Conservation (phyloP, 106 monocot species). For the Platanthera guangdongensis region DNA sequence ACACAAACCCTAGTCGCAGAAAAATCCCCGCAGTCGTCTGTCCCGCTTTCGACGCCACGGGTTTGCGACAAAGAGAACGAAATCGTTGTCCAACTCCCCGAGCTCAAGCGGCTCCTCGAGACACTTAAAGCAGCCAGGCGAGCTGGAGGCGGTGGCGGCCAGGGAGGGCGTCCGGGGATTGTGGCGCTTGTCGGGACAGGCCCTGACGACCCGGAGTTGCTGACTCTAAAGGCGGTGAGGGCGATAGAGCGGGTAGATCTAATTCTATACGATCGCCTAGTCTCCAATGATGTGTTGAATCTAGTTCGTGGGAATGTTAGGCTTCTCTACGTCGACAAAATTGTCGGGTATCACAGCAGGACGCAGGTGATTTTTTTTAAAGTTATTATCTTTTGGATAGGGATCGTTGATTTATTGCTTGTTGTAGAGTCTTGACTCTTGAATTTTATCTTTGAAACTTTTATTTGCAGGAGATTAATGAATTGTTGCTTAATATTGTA, state of each 20-base stretch:
- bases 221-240: constrained; percentile 79
- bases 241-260: constrained; percentile 80
- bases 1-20: too few relatives aligned
- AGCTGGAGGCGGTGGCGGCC: constrained; percentile 4
- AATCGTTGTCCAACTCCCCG: constrained; percentile 51
- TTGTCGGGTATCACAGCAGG: constrained; percentile 88
- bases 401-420: background rate
- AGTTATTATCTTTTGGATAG: background rate
- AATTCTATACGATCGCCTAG: constrained; percentile 79
- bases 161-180: constrained; percentile 28
- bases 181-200: constrained; percentile 89
- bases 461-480: constrained; percentile 79
- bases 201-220: constrained; percentile 91
- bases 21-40: too few relatives aligned
- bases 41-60: background rate
- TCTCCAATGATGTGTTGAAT: constrained; percentile 77
- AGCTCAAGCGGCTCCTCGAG: constrained; percentile 66
- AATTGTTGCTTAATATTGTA: constrained; percentile 78
- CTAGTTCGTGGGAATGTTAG: constrained; percentile 56
- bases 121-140: constrained; percentile 31
- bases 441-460: too few relatives aligned
- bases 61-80: constrained; percentile 20
- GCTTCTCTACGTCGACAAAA: constrained; percentile 90
- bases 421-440: background rate
- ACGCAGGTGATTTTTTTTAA: constrained; percentile 52